Conservation (phyloP, 495 filamentous ascomycete species). For the Penicillium desertorum region DNA sequence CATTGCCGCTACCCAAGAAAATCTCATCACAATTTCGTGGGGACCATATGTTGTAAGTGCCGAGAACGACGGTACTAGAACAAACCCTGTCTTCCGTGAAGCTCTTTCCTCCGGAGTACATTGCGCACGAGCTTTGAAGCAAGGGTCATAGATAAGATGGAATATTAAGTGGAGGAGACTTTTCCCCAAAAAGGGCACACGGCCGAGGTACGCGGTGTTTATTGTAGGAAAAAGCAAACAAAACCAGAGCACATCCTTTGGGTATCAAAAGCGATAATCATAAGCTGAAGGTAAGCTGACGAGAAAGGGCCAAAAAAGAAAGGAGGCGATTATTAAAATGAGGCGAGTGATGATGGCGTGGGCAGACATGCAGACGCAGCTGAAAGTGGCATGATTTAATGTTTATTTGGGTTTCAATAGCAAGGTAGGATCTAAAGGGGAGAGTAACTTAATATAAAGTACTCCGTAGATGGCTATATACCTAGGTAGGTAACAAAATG, state of each 20-base stretch:
- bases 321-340: conserved; percentile 22
- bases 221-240: conserved; percentile 5
- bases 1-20: conserved; percentile 1
- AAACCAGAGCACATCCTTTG: neutral
- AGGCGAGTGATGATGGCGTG: conserved; percentile 7
- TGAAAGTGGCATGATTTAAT: neutral
- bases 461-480: neutral
- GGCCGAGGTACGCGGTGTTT: conserved; percentile 26
- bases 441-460: neutral
- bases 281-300: neutral
- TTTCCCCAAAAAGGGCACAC: conserved; percentile 33
- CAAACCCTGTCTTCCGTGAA: neutral
- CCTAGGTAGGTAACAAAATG: too few relatives aligned
- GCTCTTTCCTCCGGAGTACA: neutral
- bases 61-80: neutral
- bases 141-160: conserved; percentile 13
- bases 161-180: conserved; percentile 22
- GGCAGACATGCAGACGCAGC: conserved; percentile 3
- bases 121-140: conserved; percentile 1
- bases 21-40: conserved; percentile 10
- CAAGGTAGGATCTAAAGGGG: neutral
- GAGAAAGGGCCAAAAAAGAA: conserved; percentile 17
- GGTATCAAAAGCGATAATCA: neutral
- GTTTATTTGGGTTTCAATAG: neutral
- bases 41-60: neutral